Base-by-base conservation (phyloP, 139 green algal species). In the Chlorella sorokiniana region DNA sequence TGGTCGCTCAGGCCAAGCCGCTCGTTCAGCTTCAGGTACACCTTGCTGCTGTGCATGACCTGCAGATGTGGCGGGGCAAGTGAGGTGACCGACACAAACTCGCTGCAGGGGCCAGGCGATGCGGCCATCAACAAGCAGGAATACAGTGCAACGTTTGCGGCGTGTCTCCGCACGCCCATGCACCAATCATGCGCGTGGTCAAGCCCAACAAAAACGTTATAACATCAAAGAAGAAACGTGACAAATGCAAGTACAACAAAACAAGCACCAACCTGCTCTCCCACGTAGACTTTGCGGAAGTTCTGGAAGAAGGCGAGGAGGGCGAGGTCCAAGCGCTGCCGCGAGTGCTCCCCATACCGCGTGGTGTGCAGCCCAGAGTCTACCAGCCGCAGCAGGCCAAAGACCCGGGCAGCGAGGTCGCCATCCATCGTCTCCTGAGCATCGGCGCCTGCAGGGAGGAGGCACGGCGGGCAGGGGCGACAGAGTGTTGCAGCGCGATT, bases 201-300 rank as follows among this genome's bases (percentile, higher is more conserved):
- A n/a, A n/a, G n/a, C n/a, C n/a, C 48, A 65, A 65, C 56, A 65
- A 65, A 33, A 22, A 22, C 48, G 16, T 56, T 56, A 56, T 25
- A 56, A 56, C 48, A 56, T 25, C 48, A n/a, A n/a, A n/a, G n/a
- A n/a, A n/a, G n/a, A n/a, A n/a, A n/a, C n/a, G n/a, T n/a, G n/a
- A n/a, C n/a, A n/a, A n/a, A n/a, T n/a, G n/a, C n/a, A n/a, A n/a
- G n/a, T n/a, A 11, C 48, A 56, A 56, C 48, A 11, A 56, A 56
- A 56, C 48, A 56, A 56, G 14, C 48, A 56, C 11, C 48, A 56
- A 95, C 93, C 88, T 96, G 90, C 86, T 98, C 96, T 5, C 95
- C 96, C 2, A 99, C 92, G 86, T 99, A 99, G 29, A 98, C 94
- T 78, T 95, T 97, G 3, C 96, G 86, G 88, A 99, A 99, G 85